Conservation (phyloP, 2,329 filamentous ascomycete species). For the Calonectria multiphialidica region DNA sequence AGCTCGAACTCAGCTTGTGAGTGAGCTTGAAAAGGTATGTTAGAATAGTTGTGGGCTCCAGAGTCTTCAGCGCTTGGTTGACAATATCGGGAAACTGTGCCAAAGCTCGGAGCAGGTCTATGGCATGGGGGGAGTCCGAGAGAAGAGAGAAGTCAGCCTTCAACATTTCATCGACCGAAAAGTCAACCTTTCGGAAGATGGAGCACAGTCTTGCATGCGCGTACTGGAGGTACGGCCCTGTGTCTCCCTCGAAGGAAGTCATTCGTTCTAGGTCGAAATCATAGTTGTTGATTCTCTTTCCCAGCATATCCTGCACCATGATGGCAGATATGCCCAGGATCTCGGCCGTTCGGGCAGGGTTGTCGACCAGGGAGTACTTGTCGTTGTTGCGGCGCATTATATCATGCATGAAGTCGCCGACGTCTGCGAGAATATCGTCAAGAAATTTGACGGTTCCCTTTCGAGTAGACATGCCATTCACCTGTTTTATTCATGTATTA, state of each 20-base stretch:
- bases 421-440: slow-evolving; percentile 67
- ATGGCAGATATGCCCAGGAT: slow-evolving; percentile 76
- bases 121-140: slow-evolving; percentile 51
- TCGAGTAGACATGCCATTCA: slow-evolving; percentile 56
- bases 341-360: slow-evolving; percentile 73
- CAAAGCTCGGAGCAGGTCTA: slow-evolving; percentile 71
- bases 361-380: slow-evolving; percentile 74
- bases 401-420: slow-evolving; percentile 77
- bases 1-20: slow-evolving; percentile 78
- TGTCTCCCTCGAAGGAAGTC: slow-evolving; percentile 80
- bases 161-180: slow-evolving; percentile 29
- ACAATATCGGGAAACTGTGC: slow-evolving; percentile 75
- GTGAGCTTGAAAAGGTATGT: slow-evolving; percentile 84
- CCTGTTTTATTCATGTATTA: slow-evolving; percentile 45
- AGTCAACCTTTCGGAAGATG: slow-evolving; percentile 43
- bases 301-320: slow-evolving; percentile 81
- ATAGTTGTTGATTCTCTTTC: slow-evolving; percentile 66
- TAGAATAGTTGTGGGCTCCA: slow-evolving; percentile 74
- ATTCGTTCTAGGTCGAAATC: slow-evolving; percentile 79
- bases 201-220: slow-evolving; percentile 73
- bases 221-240: slow-evolving; percentile 80
- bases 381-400: slow-evolving; percentile 74
- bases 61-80: slow-evolving; percentile 71
- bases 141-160: slow-evolving; percentile 41
- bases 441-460: slow-evolving; percentile 66